Evolutionary conservation across 768 basidiomycete genomes (phyloP), one percentile per base, ranked within the genome.

Genomic region (Pleurotus cornucopiae): DNA sequence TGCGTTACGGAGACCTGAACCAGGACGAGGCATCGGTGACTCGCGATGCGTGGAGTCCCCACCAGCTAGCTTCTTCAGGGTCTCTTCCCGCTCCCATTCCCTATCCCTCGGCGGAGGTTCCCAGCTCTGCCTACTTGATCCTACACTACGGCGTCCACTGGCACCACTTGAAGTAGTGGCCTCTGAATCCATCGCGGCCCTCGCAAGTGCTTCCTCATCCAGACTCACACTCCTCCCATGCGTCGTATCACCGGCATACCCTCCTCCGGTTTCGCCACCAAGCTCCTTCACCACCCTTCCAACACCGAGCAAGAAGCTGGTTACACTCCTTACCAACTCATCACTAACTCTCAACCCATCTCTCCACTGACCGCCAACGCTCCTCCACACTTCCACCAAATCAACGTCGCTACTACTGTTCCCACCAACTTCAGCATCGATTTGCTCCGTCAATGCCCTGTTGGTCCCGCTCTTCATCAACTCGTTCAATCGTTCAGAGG

Each of bases 301-400:
- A 5, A 88, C 76, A 30, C 87, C 86, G n/a, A 92, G 71, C 60
- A 93, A 68, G 57, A 93, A 82, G 41, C 83, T 85, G 6, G 91
- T 93, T 66, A 89, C 73, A 5, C 82, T 84, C 54, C 91, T 73
- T 3, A 92, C 85, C 46, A 91, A 73, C 66, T 93, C 91, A 65
- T 93, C 91, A 58, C 87, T 87, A 54, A 83, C 78, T 62, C 86
- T 75, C 60, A 89, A 60, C 51, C 82, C 79, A 52, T 93, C 91
- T 38, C 89, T 71, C 62, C 83, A 88, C 60, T 93, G 90, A 6
- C 77, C 78, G 0, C 87, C 86, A 4, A 91, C 79, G 46, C 76
- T 72, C 54, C 78, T 73, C 90, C 89, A 92, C 25, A 90, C 70
- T 54, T 84, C 82, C 9, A 73, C 76, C 21, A 81, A 60, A 45